Evolutionary conservation across 2,329 filamentous ascomycete species (phyloP).

Genomic region (Myriosclerotinia duriaeana): DNA sequence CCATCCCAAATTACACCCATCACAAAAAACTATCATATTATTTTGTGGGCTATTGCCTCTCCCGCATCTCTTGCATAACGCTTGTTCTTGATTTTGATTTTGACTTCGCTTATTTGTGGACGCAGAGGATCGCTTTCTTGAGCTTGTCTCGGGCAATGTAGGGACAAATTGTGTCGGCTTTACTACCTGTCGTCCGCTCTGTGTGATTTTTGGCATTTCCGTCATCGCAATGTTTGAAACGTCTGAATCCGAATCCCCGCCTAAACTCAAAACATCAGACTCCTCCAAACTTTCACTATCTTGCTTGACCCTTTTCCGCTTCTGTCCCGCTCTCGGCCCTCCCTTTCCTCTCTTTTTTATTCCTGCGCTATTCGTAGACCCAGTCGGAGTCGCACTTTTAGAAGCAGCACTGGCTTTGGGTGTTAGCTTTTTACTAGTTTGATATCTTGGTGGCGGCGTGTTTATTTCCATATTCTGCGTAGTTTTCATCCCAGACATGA

Average conservation of each 20-base stretch:
- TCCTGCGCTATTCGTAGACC: conserved; percentile 30
- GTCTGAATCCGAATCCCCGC: conserved; percentile 43
- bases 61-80: conserved; percentile 70
- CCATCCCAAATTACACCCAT: conserved; percentile 76
- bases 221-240: conserved; percentile 50
- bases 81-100: conserved; percentile 50
- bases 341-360: conserved; percentile 30
- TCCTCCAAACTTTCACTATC: conserved; percentile 38
- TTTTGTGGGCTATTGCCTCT: conserved; percentile 68
- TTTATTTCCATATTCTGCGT: conserved; percentile 40
- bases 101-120: conserved; percentile 56
- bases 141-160: conserved; percentile 47
- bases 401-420: conserved; percentile 25
- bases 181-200: conserved; percentile 71
- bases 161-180: conserved; percentile 65
- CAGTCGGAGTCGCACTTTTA: conserved; percentile 30
- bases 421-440: conserved; percentile 27
- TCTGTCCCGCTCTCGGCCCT: conserved; percentile 32
- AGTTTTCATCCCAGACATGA: conserved; percentile 42
- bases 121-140: conserved; percentile 42
- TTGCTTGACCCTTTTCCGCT: conserved; percentile 39
- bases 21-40: conserved; percentile 84
- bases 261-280: conserved; percentile 38
- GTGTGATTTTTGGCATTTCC: conserved; percentile 62
- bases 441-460: conserved; percentile 29